phyloP scores from a whole-genome alignment of 2,329 filamentous ascomycete species.

The Hymenoscyphus fraxineus region DNA sequence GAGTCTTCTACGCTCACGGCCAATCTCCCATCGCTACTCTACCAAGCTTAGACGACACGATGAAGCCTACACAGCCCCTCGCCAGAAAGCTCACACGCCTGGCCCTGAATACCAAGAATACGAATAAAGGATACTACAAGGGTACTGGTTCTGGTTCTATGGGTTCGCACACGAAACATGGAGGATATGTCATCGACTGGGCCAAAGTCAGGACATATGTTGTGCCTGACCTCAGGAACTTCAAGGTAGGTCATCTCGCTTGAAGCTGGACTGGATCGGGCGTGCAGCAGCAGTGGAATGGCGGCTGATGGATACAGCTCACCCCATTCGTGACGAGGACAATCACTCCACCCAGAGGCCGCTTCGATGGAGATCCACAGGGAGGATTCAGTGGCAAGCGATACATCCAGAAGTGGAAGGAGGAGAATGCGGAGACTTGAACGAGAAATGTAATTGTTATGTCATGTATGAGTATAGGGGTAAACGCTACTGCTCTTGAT shows the following conservation, averaged over 20 bases:
- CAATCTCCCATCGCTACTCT: neutral
- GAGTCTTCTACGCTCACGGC: constrained; percentile 3
- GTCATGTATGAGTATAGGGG: neutral
- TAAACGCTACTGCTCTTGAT: neutral
- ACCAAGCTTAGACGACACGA: constrained; percentile 32
- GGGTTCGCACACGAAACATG: constrained; percentile 78
- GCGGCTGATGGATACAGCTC: constrained; percentile 50
- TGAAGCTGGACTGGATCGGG: neutral
- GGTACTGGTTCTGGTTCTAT: constrained; percentile 85
- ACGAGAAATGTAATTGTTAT: neutral
- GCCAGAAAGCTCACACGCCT: constrained; percentile 69
- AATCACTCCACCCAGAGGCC: constrained; percentile 50
- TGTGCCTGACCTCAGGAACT: constrained; percentile 67
- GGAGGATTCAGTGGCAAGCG: constrained; percentile 59
- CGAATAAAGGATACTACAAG: constrained; percentile 95
- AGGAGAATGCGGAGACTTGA: constrained; percentile 54
- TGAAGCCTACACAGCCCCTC: constrained; percentile 67
- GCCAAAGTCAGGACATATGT: constrained; percentile 87
- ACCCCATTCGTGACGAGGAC: constrained; percentile 71
- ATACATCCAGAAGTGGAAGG: constrained; percentile 65
- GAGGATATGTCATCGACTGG: constrained; percentile 81
- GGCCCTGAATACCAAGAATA: constrained; percentile 85
- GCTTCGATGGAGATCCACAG: constrained; percentile 48
- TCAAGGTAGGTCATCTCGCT: constrained; percentile 55
- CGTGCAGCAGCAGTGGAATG: constrained; percentile 2